Percentiles rank a stretch among this genome's conserved stretches.
phyloP scores from a whole-genome alignment of 495 filamentous ascomycete genomes.

The Lophium mytilinum region DNA sequence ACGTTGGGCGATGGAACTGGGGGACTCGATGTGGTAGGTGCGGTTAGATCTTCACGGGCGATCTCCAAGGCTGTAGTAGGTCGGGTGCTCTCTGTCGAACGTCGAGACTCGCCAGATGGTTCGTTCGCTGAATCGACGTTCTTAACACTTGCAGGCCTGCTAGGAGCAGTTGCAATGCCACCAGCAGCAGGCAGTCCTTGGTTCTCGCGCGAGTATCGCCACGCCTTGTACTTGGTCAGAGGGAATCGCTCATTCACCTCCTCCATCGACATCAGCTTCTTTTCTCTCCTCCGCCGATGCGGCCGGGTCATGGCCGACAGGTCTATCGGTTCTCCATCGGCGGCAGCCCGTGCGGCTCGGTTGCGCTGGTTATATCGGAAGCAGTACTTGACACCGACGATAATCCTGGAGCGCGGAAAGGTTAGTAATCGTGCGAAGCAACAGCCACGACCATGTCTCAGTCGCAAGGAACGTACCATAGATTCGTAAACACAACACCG shows the following conservation, averaged over 20 bases:
- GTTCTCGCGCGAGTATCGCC: constrained; percentile 74
- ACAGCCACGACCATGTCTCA: background rate
- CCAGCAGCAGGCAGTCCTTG: constrained; percentile 78
- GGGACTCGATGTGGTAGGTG: constrained; percentile 6
- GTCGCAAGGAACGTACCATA: constrained; percentile 59
- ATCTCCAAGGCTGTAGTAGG: constrained; percentile 24
- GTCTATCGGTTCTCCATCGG: constrained; percentile 84
- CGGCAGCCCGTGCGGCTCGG: constrained; percentile 62
- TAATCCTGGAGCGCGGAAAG: constrained; percentile 62
- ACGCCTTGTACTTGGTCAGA: constrained; percentile 89
- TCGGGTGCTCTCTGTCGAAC: constrained; percentile 24
- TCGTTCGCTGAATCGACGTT: constrained; percentile 49
- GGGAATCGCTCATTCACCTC: constrained; percentile 98
- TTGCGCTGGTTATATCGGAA: constrained; percentile 96
- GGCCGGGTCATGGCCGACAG: constrained; percentile 68
- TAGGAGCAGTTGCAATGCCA: constrained; percentile 67
- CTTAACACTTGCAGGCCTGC: constrained; percentile 58
- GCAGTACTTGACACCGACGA: constrained; percentile 98
- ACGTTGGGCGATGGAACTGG: constrained; percentile 1
- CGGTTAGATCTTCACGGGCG: constrained; percentile 23
- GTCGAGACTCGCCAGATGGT: constrained; percentile 32
- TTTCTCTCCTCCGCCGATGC: constrained; percentile 80
- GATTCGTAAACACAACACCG: constrained; percentile 96
- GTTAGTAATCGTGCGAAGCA: too few relatives aligned
- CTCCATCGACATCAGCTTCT: constrained; percentile 97